Evolutionary conservation across 176 grass and related monocot species (phyloP), one percentile per base, ranked within the genome.

Genomic region (Areca catechu): DNA sequence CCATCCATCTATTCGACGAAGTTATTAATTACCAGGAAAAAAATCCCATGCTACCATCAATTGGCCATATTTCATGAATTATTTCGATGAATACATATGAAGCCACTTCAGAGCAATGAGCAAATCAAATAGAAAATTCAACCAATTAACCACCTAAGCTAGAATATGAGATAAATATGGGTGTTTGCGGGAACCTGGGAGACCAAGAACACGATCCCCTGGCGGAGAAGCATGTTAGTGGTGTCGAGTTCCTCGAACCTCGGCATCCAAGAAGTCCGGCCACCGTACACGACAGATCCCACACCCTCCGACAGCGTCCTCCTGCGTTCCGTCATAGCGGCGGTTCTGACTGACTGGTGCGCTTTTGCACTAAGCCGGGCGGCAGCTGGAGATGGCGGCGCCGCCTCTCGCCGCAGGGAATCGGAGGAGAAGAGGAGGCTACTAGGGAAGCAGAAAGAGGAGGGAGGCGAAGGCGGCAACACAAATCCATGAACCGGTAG

Each of bases 201-300:
- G 17, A 80, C 86, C 9, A 97, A 56, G 50, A 97, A 97, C 65
- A 97, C 70, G 69, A 91, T 87, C 49, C 86, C 68, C 57, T 97
- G 83, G 51, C 73, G 69, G 28, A 97, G 86, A 43, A 97, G 86
- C 92, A 82, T 80, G 71, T 85, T 84, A 16, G 76, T 83, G 50
- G 83, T 69, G 30, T 97, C 86, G 22, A 91, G 58, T 22, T 90
- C 80, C 71, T 97, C 80, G 16, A 82, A 51, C 19, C 72, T 56
- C 7, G 53, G 53, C 78, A 81, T 78, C 60, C 86, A 68, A 24
- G 73, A 74, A 4, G 83, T 58, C 51, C 14, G 2, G 27, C 15
- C 5, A 17, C 19, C 25, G 65, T 30, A 5, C 28, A 25, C 19
- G 65, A 54, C 24, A 67, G 27, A 55, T 23, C 52, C 65, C 24